A percentile compares a stretch with the other conserved stretches of the same genome.
Conservation (phyloP, 371 early-diverging fungal species). For the Mucor irregularis region DNA sequence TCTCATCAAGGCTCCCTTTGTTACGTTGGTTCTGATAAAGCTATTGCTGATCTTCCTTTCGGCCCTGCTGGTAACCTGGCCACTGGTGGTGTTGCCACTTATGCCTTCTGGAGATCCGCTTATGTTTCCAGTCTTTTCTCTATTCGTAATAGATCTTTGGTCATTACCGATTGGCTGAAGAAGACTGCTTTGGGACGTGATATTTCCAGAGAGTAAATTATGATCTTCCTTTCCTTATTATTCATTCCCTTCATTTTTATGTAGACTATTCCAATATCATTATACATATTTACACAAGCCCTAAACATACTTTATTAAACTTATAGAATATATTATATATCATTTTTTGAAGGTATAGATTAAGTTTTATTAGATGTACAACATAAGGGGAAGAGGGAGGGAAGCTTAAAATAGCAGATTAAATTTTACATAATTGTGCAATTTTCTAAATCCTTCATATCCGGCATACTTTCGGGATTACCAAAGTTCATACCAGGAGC, state of each 20-base stretch:
- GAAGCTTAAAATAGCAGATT: too few species aligned
- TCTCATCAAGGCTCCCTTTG: slow-evolving; percentile 86
- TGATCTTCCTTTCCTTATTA: not conserved
- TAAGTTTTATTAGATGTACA: not conserved
- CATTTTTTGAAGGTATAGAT: not conserved
- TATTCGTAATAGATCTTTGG: slow-evolving; percentile 76
- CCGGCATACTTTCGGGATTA: slow-evolving; percentile 69
- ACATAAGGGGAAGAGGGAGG: not conserved
- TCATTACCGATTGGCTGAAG: slow-evolving; percentile 89
- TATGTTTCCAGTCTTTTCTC: slow-evolving; percentile 79
- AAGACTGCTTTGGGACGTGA: slow-evolving; percentile 86
- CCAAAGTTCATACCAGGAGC: slow-evolving; percentile 88
- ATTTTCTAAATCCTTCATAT: slow-evolving; percentile 60
- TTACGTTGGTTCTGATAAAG: slow-evolving; percentile 88
- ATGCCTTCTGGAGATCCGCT: slow-evolving; percentile 78
- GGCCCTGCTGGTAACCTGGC: slow-evolving; percentile 70
- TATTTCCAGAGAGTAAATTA: slow-evolving; percentile 77
- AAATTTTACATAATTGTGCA: slow-evolving; percentile 51
- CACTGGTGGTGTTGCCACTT: slow-evolving; percentile 71
- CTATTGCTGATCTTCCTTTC: slow-evolving; percentile 87
- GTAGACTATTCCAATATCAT: too few species aligned
- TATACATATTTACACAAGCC: too few species aligned
- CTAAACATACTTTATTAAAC: too few species aligned
- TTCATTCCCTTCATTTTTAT: not conserved
- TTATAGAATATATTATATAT: too few species aligned